Conservation (phyloP, 1,139 yeast genomes). For the Eremothecium gossypii region DNA sequence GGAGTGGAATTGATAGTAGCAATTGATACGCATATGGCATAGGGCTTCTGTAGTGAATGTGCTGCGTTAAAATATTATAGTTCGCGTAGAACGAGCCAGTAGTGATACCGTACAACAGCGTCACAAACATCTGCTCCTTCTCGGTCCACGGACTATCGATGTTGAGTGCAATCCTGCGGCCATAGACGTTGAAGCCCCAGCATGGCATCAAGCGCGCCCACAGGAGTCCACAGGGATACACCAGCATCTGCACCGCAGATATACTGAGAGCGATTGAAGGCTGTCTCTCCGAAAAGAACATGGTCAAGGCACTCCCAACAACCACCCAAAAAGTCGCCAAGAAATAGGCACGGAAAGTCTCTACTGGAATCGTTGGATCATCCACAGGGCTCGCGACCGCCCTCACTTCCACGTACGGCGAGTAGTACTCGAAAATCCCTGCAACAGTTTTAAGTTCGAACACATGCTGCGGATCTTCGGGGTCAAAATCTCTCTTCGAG, state of each 20-base stretch:
- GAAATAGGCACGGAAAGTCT: slow-evolving; percentile 49
- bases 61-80: slow-evolving; percentile 39
- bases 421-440: slow-evolving; percentile 41
- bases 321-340: slow-evolving; percentile 49
- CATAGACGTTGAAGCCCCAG: slow-evolving; percentile 37
- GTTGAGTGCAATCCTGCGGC: slow-evolving; percentile 36
- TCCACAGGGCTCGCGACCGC: slow-evolving; percentile 47
- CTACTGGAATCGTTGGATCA: slow-evolving; percentile 41
- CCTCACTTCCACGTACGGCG: slow-evolving; percentile 60
- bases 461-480: slow-evolving; percentile 15
- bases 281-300: slow-evolving; percentile 48
- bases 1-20: slow-evolving; percentile 43
- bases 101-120: slow-evolving; percentile 39
- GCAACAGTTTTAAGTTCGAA: slow-evolving; percentile 36
- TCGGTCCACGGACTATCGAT: slow-evolving; percentile 53
- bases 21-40: slow-evolving; percentile 44
- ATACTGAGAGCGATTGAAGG: slow-evolving; percentile 42
- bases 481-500: slow-evolving; percentile 16
- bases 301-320: slow-evolving; percentile 48
- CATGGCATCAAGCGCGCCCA: slow-evolving; percentile 38
- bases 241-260: slow-evolving; percentile 46
- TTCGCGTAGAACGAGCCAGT: slow-evolving; percentile 37
- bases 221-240: slow-evolving; percentile 47
- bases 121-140: slow-evolving; percentile 61
- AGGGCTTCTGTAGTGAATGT: slow-evolving; percentile 35